These are phyloP conservation scores for Lachnellula subtilissima DNA, from an alignment of 2,329 filamentous ascomycete species.

Conservation along the genomic window DNA sequence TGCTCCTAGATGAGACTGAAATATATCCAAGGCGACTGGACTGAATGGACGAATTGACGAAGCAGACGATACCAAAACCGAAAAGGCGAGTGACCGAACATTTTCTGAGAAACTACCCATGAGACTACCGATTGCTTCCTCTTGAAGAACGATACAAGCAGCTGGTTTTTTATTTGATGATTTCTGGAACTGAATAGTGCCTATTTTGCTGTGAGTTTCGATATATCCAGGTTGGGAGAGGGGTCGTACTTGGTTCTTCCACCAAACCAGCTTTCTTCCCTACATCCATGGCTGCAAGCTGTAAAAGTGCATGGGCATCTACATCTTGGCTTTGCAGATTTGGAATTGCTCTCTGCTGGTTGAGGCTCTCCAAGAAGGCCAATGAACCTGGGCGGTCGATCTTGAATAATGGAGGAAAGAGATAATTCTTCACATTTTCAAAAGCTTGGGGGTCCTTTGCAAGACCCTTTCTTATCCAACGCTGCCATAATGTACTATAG, in stretches of 20 bases:
- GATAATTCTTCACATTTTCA: slow-evolving; percentile 60
- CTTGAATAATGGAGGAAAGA: slow-evolving; percentile 59
- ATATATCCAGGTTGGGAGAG: slow-evolving; percentile 3
- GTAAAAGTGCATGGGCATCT: slow-evolving; percentile 52
- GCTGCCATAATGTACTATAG: slow-evolving; percentile 42
- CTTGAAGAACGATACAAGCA: slow-evolving; percentile 34
- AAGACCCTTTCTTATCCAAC: slow-evolving; percentile 51
- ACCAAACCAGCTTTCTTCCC: slow-evolving; percentile 67
- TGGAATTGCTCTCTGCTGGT: slow-evolving; percentile 43
- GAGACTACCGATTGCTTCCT: slow-evolving; percentile 46
- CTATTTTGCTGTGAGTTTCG: slow-evolving; percentile 14
- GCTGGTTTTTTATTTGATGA: slow-evolving; percentile 29
- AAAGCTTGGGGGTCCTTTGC: slow-evolving; percentile 46
- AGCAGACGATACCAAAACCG: slow-evolving; percentile 71
- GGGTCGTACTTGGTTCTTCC: slow-evolving; percentile 55
- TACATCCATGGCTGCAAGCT: slow-evolving; percentile 63
- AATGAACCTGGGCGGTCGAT: slow-evolving; percentile 49
- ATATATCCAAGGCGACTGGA: slow-evolving; percentile 51
- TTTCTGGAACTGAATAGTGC: slow-evolving; percentile 33
- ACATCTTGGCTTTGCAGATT: slow-evolving; percentile 42
- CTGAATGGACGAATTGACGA: slow-evolving; percentile 71
- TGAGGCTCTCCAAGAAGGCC: slow-evolving; percentile 54
- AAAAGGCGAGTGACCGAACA: slow-evolving; percentile 75
- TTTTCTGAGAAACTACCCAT: slow-evolving; percentile 53
- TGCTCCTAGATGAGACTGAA: slow-evolving; percentile 61